These are phyloP conservation scores for Graphium sp. DNA, from an alignment of 2,329 filamentous ascomycete genomes.

Conservation along the genomic window DNA sequence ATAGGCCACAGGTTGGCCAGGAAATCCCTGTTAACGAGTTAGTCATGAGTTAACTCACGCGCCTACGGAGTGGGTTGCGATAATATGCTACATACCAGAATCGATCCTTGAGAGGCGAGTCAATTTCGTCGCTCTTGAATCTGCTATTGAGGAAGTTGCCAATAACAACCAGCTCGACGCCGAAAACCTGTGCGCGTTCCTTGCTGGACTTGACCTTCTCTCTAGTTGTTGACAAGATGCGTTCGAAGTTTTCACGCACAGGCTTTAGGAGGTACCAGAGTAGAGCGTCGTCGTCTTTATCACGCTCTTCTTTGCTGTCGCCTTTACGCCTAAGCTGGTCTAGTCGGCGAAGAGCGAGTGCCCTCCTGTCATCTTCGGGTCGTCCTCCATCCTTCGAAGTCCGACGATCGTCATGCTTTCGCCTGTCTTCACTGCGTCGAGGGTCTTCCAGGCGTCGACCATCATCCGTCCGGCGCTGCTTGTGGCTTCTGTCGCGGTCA, in stretches of 20 bases:
- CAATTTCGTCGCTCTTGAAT: constrained; percentile 21
- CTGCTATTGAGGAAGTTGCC: constrained; percentile 41
- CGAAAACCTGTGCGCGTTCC: constrained; percentile 43
- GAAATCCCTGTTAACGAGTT: constrained; percentile 19
- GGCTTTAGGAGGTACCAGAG: constrained; percentile 36
- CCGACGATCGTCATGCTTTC: background rate
- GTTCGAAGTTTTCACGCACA: constrained; percentile 41
- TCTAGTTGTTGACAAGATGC: constrained; percentile 42
- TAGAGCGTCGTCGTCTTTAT: constrained; percentile 25
- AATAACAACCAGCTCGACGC: constrained; percentile 41
- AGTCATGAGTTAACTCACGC: background rate
- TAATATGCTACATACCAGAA: constrained; percentile 30
- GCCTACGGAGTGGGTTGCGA: no score
- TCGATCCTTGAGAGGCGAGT: constrained; percentile 25
- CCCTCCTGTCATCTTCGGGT: constrained; percentile 17
- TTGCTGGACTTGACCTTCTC: constrained; percentile 46
- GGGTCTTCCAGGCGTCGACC: constrained; percentile 10
- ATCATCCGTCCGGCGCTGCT: constrained; percentile 23
- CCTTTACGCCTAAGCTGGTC: constrained; percentile 26
- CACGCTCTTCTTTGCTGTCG: constrained; percentile 28
- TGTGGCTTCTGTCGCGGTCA: constrained; percentile 19
- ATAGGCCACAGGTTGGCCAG: constrained; percentile 27
- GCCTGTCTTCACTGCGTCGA: constrained; percentile 10
- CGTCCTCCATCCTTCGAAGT: background rate
- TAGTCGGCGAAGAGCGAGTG: constrained; percentile 20